Conservation (phyloP, 2,329 filamentous ascomycete species). For the Diaporthe vexans region DNA sequence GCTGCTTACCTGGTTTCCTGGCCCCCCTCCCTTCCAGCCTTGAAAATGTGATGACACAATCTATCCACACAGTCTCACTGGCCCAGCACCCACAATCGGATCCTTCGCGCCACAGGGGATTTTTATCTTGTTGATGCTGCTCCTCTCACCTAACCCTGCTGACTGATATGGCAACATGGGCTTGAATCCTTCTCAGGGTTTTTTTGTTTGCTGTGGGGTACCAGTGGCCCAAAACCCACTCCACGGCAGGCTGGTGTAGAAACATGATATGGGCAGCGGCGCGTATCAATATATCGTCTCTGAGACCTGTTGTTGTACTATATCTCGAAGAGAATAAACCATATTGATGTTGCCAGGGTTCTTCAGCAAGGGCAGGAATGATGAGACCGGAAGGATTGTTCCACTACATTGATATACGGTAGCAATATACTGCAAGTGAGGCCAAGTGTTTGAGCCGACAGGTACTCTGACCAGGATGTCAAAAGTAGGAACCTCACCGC, state of each 20-base stretch:
- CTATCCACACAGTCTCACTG: neutral
- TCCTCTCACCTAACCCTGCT: conserved; percentile 26
- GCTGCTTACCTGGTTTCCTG: conserved; percentile 4
- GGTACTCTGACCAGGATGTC: neutral
- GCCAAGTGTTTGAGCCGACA: neutral
- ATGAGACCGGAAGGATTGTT: neutral
- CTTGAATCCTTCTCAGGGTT: conserved; percentile 10
- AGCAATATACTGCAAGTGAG: neutral
- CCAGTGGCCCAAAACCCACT: neutral
- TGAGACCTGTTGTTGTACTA: neutral
- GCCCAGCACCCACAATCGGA: neutral
- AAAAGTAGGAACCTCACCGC: neutral
- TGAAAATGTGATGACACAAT: neutral
- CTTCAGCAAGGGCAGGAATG: neutral
- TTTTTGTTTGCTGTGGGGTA: neutral
- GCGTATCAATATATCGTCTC: neutral
- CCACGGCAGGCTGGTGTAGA: neutral
- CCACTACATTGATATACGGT: neutral
- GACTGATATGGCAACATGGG: neutral
- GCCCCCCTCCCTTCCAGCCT: neutral
- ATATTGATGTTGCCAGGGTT: neutral
- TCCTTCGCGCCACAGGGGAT: conserved; percentile 22
- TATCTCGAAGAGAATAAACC: neutral
- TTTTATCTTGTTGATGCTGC: neutral
- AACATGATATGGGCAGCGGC: neutral